Evolutionary conservation across 768 basidiomycete genomes (phyloP).

Genomic region (Hortiboletus campestris): DNA sequence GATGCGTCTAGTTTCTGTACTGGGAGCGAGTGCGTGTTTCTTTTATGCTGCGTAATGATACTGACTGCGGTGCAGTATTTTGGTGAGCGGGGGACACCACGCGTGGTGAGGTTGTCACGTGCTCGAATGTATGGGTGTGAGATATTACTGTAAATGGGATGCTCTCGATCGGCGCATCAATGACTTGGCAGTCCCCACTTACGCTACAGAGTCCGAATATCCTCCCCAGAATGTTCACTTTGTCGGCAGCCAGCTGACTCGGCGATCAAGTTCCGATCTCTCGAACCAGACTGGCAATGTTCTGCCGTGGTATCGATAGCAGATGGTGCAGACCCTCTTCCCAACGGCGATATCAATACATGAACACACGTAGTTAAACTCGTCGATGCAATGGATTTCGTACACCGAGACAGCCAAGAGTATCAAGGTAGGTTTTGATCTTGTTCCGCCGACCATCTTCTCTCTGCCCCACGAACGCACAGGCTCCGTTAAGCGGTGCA

Average conservation of each 20-base stretch:
- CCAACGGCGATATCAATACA: not conserved
- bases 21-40: conserved; percentile 68
- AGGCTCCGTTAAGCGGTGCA: not conserved
- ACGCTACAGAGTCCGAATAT: too few relatives aligned
- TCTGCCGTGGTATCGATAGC: too few relatives aligned
- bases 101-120: conserved; percentile 29
- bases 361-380: not conserved
- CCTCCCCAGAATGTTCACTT: too few relatives aligned
- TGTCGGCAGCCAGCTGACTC: too few relatives aligned
- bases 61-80: conserved; percentile 18
- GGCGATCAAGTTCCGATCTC: too few relatives aligned
- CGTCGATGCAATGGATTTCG: not conserved
- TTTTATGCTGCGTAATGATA: not conserved
- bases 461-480: not conserved
- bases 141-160: conserved; percentile 18
- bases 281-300: too few relatives aligned
- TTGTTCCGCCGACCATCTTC: not conserved
- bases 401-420: too few relatives aligned
- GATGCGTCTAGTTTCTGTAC: conserved; percentile 73
- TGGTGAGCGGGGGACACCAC: conserved; percentile 33
- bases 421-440: not conserved
- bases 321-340: too few relatives aligned
- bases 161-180: conserved; percentile 36
- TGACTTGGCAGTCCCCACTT: too few relatives aligned
- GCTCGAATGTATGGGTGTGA: conserved; percentile 4